Evolutionary conservation across 108 stramenopile genomes (phyloP), one percentile per base, ranked within the genome.

Genomic region (Cyclotella choctawhatcheeana): DNA sequence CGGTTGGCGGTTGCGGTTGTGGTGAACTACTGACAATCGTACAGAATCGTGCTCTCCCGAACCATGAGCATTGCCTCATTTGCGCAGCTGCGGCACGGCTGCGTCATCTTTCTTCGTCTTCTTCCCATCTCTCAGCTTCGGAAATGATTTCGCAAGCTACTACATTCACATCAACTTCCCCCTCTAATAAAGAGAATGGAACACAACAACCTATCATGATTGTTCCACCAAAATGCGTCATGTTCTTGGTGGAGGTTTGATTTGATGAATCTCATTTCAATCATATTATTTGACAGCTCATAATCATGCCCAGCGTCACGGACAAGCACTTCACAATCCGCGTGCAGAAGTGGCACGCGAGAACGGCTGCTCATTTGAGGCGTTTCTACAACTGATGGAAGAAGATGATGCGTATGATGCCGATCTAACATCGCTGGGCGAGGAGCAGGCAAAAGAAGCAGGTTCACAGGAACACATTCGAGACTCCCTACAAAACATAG

Each of bases 241-340:
- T 67, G 20, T 59, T 93, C 43, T 43, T 93, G 8, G 67, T n/a
- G n/a, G n/a, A n/a, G n/a, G n/a, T n/a, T n/a, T n/a, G n/a, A n/a
- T n/a, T n/a, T n/a, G n/a, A n/a, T n/a, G n/a, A n/a, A n/a, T n/a
- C n/a, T n/a, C n/a, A n/a, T n/a, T n/a, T n/a, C n/a, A n/a, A n/a
- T n/a, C n/a, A n/a, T n/a, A n/a, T n/a, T n/a, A n/a, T n/a, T n/a
- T n/a, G n/a, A n/a, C n/a, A n/a, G n/a, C n/a, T n/a, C n/a, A n/a
- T n/a, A n/a, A n/a, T n/a, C n/a, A n/a, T n/a, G n/a, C n/a, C n/a
- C n/a, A n/a, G n/a, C n/a, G 92, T 34, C 92, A 93, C 48, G 92
- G 89, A 7, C 92, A 93, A 69, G 92, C 92, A 2, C 33, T 73
- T 12, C 92, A 93, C 79, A 93, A 93, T 76, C 92, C 92, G 20